Percentiles rank a stretch among this genome's conserved stretches.
phyloP scores from a whole-genome alignment of 352 stramenopile species.

The Phytophthora cactorum region DNA sequence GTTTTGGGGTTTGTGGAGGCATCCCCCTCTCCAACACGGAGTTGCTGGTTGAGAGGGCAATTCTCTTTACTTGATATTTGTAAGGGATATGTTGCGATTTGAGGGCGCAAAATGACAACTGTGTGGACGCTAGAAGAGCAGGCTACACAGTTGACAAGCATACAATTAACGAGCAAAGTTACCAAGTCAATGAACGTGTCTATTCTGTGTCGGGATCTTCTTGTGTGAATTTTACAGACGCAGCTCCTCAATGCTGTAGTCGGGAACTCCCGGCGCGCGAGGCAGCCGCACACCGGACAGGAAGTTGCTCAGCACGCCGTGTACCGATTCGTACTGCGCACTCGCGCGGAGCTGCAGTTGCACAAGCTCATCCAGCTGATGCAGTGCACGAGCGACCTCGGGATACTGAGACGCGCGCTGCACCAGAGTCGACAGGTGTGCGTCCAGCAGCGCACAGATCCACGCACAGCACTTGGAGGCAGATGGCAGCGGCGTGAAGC shows the following conservation, averaged over 20 bases:
- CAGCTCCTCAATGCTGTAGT: conserved; percentile 85
- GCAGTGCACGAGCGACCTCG: conserved; percentile 44
- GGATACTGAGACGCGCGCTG: conserved; percentile 60
- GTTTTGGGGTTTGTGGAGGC: conserved; percentile 28
- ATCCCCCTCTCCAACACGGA: conserved; percentile 15
- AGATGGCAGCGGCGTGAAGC: conserved; percentile 46
- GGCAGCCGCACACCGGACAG: conserved; percentile 74
- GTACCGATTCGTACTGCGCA: conserved; percentile 69
- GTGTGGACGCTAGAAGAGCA: conserved; percentile 11
- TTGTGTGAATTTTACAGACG: conserved; percentile 40
- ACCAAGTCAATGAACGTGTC: conserved; percentile 20
- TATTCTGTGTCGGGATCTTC: conserved; percentile 29
- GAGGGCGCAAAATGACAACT: not conserved
- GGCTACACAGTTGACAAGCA: conserved; percentile 4
- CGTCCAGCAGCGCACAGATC: conserved; percentile 80
- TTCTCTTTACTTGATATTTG: not conserved
- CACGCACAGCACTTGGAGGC: conserved; percentile 65
- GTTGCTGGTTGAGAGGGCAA: conserved; percentile 20
- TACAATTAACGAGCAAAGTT: conserved; percentile 4
- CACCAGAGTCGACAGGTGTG: conserved; percentile 71
- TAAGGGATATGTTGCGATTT: conserved; percentile 1
- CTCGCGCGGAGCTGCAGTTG: conserved; percentile 58
- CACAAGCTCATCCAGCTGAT: conserved; percentile 63
- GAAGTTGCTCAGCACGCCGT: conserved; percentile 83
- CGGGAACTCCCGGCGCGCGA: conserved; percentile 61